A percentile compares a stretch with the other conserved stretches of the same genome.
Evolutionary conservation across 106 monocot genomes (phyloP).

Genomic region (Posidonia australis): DNA sequence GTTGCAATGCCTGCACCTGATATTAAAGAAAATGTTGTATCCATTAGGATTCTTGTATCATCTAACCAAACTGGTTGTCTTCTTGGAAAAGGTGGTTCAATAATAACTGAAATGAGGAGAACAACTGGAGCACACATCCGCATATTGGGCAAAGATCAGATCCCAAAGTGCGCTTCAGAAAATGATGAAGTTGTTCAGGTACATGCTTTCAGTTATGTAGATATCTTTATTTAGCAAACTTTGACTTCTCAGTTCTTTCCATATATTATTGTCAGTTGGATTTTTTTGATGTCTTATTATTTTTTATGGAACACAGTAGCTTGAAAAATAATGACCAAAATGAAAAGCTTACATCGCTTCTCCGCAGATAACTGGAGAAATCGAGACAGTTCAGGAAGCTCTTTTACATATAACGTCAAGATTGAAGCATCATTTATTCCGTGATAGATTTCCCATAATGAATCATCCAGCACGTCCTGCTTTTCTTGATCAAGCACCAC

Average conservation of each 20-base stretch:
- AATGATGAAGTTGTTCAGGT: conserved; percentile 88
- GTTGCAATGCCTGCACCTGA: conserved; percentile 40
- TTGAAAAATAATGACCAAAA: neutral
- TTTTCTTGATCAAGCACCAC: conserved; percentile 44
- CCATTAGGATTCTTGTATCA: conserved; percentile 46
- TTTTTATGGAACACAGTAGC: neutral
- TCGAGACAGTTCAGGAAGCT: conserved; percentile 61
- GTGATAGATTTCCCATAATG: conserved; percentile 39
- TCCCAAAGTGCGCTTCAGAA: conserved; percentile 40
- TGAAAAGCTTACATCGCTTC: neutral
- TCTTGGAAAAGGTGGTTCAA: conserved; percentile 77
- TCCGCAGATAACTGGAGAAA: conserved; percentile 56
- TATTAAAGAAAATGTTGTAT: conserved; percentile 26
- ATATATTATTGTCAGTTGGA: neutral
- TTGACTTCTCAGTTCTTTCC: neutral
- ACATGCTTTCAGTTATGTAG: neutral
- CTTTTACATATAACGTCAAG: conserved; percentile 72
- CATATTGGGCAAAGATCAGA: conserved; percentile 50
- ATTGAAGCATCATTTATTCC: conserved; percentile 69
- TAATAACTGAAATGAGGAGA: conserved; percentile 96
- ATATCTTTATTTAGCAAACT: neutral
- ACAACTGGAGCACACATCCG: conserved; percentile 74
- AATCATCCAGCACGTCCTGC: conserved; percentile 32
- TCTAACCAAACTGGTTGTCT: conserved; percentile 79
- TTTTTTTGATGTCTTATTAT: neutral